Base-by-base conservation (phyloP, 2,329 filamentous ascomycete species). In the Didymella arachidicola region DNA sequence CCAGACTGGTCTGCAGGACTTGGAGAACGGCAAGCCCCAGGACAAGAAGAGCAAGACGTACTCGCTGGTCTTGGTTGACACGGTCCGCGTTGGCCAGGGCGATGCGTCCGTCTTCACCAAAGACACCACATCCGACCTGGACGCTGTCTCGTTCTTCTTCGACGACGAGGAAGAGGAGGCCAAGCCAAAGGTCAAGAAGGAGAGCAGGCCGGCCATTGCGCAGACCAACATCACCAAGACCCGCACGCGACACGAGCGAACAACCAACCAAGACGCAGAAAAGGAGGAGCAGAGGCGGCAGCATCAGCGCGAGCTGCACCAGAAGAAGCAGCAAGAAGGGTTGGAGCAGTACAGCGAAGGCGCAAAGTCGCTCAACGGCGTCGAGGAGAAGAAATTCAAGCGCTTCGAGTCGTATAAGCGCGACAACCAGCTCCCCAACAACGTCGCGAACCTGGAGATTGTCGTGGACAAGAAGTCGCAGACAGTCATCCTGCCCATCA, bases 341-440 rank as follows among this genome's bases (percentile, higher is more conserved):
- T 79, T 97, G 25, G 89, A 88, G 18, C 86, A 92, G 63, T 99
- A 96, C 74, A 87, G 92, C 41, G 92, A 96, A 72, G 91, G 91
- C 0, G 93, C 90, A 0, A 90, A 88, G 58, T 92, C 89, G 57
- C 84, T 94, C 64, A 95, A 97, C 71, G 95, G 94, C 32, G 88
- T 89, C n/a, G 90, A 95, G 66, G 90, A 96, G 76, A 98, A 98
- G 84, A 96, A 94, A 80, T 98, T 99, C 83, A 98, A 98, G 82
- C 91, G 93, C 55, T 99, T 98, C 73, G 95, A 99, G 78, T 99
- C 95, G 0, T 99, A 99, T 82, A 99, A 98, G 83, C 88, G 94
- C 60, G 95, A 98, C 77, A 97, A 96, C 69, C 94, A 98, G 77
- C 87, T 99, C 53, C 95, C 95, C 1, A 74, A 85, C 14, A 89